These are phyloP conservation scores for Phytophthora sp. DNA, from an alignment of 352 stramenopile species.

Conservation along the genomic window DNA sequence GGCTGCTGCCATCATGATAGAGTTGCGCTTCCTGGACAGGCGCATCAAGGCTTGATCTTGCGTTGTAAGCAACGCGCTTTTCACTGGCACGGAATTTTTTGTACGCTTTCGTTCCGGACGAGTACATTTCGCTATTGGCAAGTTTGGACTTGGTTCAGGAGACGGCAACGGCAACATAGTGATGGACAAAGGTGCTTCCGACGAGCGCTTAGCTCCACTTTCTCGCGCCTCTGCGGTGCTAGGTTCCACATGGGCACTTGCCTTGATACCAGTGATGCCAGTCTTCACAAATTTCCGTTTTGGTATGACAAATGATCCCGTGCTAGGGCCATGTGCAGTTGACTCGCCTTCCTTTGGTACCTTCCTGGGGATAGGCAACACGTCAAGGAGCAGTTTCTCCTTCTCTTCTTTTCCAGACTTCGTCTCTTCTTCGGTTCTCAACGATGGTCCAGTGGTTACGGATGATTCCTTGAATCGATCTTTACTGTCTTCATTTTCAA, in stretches of 20 bases:
- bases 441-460: background rate
- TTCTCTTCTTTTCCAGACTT: constrained; percentile 6
- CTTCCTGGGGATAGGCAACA: constrained; percentile 30
- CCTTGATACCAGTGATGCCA: background rate
- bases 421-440: constrained; percentile 18
- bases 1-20: constrained; percentile 43
- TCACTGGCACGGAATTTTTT: constrained; percentile 59
- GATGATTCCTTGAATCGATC: background rate
- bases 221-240: background rate
- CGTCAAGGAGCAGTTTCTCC: constrained; percentile 11
- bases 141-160: constrained; percentile 12
- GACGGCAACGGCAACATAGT: constrained; percentile 3
- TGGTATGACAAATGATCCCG: constrained; percentile 36
- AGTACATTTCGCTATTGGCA: constrained; percentile 6
- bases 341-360: background rate
- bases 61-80: constrained; percentile 25
- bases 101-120: constrained; percentile 27
- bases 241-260: background rate
- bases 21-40: constrained; percentile 62
- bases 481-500: constrained; percentile 4
- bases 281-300: constrained; percentile 27
- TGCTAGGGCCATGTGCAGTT: background rate
- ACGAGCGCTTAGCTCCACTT: constrained; percentile 5
- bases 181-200: background rate
- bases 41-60: constrained; percentile 59